These are phyloP conservation scores for Astragalus glycyphyllos DNA, from an alignment of 306 rosid species.

Conservation along the genomic window DNA sequence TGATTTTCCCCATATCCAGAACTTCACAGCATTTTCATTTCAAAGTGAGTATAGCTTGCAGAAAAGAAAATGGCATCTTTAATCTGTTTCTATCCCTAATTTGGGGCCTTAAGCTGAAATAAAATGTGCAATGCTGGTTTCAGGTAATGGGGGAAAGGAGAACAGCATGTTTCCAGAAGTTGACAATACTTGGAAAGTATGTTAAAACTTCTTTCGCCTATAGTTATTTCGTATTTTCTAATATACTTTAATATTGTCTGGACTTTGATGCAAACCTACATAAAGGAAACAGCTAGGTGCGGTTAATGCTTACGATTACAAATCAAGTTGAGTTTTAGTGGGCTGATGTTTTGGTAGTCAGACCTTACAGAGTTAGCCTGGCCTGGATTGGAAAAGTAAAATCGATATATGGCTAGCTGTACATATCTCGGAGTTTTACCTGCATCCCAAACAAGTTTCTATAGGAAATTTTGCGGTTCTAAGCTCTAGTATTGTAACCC, in stretches of 20 bases:
- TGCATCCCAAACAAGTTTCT: constrained; percentile 20
- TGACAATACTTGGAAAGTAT: constrained; percentile 90
- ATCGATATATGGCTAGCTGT: constrained; percentile 6
- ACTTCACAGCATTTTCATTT: constrained; percentile 3
- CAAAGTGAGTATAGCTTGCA: constrained; percentile 1
- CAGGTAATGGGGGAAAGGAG: constrained; percentile 71
- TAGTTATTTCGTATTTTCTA: constrained; percentile 35
- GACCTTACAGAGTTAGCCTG: constrained; percentile 24
- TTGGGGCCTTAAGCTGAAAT: constrained; percentile 22
- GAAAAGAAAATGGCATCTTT: constrained; percentile 5
- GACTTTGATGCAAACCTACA: constrained; percentile 11
- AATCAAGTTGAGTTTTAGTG: constrained; percentile 13
- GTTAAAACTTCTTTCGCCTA: constrained; percentile 40
- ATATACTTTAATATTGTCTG: constrained; percentile 14
- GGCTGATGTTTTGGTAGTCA: constrained; percentile 34
- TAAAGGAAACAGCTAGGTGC: constrained; percentile 8
- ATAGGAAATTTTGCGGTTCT: not conserved
- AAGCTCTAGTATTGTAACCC: not conserved
- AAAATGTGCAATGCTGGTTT: constrained; percentile 35
- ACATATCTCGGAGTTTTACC: constrained; percentile 15
- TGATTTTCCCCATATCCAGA: constrained; percentile 30
- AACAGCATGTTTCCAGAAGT: constrained; percentile 88
- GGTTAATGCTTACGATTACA: not conserved
- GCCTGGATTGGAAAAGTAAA: constrained; percentile 22
- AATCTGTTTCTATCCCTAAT: constrained; percentile 22